A percentile compares a stretch with the other conserved stretches of the same genome.
Evolutionary conservation across 176 grass and related monocot species (phyloP).

Genomic region (Oryza meridionalis): DNA sequence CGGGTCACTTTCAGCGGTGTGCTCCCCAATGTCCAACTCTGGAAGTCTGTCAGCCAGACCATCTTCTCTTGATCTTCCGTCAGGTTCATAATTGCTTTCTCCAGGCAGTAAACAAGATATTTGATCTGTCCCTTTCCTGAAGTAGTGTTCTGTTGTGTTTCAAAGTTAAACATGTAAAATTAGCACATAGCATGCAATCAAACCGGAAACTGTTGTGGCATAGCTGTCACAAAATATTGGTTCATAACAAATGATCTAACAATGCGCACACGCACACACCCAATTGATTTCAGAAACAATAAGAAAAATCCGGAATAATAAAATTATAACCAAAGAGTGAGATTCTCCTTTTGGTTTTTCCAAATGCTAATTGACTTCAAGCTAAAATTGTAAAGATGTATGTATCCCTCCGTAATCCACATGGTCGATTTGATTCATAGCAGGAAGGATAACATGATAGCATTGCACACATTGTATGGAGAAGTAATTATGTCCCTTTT

Average conservation of each 20-base stretch:
- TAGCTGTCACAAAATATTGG: background rate
- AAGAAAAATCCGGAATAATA: background rate
- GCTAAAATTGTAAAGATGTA: background rate
- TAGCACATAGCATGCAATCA: background rate
- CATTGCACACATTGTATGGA: background rate
- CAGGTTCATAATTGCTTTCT: conserved; percentile 79
- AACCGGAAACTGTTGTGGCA: background rate
- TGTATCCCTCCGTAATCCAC: background rate
- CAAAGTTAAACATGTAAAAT: background rate
- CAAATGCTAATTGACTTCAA: background rate
- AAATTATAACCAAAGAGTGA: background rate
- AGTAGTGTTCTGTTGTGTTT: conserved; percentile 62
- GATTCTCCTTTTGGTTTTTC: conserved; percentile 10
- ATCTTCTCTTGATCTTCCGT: conserved; percentile 67
- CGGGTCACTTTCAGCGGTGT: conserved; percentile 66
- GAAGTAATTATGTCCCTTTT: background rate
- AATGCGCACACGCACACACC: background rate
- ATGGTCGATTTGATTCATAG: background rate
- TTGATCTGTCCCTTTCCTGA: conserved; percentile 68
- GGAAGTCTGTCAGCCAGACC: conserved; percentile 86
- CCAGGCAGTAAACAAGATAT: conserved; percentile 81
- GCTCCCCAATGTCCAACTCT: conserved; percentile 67
- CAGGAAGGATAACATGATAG: conserved; percentile 3
- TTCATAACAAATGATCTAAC: background rate
- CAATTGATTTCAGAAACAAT: background rate